phyloP scores from a whole-genome alignment of 306 rosid genomes.

The Lathyrus tuberosus region DNA sequence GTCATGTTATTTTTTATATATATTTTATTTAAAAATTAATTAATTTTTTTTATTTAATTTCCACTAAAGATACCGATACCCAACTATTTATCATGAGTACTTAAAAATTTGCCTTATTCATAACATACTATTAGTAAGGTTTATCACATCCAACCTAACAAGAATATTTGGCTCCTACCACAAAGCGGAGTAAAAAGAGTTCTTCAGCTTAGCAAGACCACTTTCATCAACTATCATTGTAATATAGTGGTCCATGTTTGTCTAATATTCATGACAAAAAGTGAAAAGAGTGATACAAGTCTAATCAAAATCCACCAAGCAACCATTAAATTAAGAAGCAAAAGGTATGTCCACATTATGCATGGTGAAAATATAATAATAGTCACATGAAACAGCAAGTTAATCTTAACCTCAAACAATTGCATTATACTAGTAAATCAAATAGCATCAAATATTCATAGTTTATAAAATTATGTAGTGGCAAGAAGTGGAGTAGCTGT shows the following conservation, averaged over 20 bases:
- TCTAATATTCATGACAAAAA: not conserved
- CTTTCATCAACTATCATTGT: too few species aligned
- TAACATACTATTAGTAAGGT: too few species aligned
- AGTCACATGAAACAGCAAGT: constrained; percentile 21
- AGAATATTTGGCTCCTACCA: too few species aligned
- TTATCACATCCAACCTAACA: too few species aligned
- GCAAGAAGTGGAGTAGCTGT: constrained; percentile 60
- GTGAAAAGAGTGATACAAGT: not conserved
- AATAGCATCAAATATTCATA: constrained; percentile 3
- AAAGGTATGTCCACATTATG: not conserved
- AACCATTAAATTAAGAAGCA: not conserved
- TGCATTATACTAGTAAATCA: not conserved
- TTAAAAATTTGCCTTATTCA: too few species aligned
- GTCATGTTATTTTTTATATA: too few species aligned
- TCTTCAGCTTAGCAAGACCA: too few species aligned
- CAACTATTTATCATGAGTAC: too few species aligned
- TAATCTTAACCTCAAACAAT: constrained; percentile 30
- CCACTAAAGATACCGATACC: too few species aligned
- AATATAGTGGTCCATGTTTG: not conserved
- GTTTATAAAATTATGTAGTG: constrained; percentile 24
- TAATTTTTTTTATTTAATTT: too few species aligned
- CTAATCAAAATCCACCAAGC: not conserved
- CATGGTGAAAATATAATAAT: constrained; percentile 9
- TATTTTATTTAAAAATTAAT: too few species aligned
- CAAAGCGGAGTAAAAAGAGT: too few species aligned